Percentiles rank a stretch among this genome's conserved stretches.
phyloP scores from a whole-genome alignment of 306 rosid species.

The Quercus dentata region DNA sequence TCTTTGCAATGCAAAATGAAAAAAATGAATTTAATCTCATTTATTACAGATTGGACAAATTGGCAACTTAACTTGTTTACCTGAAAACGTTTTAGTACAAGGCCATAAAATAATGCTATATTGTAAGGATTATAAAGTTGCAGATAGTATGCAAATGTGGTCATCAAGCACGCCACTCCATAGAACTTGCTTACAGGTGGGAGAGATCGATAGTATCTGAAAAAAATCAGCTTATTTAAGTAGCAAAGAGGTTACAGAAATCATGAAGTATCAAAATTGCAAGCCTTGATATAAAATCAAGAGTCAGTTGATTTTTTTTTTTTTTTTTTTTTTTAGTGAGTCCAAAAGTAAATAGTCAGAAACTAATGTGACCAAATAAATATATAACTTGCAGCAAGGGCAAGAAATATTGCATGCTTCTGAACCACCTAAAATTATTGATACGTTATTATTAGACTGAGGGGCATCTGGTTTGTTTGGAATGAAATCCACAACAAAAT shows the following conservation, averaged over 20 bases:
- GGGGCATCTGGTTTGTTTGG: background rate
- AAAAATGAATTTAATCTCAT: background rate
- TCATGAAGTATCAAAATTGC: background rate
- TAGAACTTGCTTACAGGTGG: slow-evolving; percentile 79
- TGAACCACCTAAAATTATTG: too few species aligned
- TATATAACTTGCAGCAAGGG: background rate
- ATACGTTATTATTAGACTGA: too few species aligned
- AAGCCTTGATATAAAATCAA: background rate
- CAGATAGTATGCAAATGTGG: slow-evolving; percentile 24
- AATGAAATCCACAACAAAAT: background rate
- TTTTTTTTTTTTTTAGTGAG: too few species aligned
- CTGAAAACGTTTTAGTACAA: slow-evolving; percentile 49
- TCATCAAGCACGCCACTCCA: slow-evolving; percentile 72
- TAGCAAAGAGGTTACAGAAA: background rate
- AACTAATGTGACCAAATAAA: background rate
- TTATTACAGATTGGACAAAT: background rate
- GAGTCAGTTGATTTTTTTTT: too few species aligned
- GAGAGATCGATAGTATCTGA: slow-evolving; percentile 58
- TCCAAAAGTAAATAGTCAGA: background rate
- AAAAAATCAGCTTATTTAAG: background rate
- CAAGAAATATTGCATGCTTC: too few species aligned
- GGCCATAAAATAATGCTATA: slow-evolving; percentile 38
- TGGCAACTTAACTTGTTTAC: slow-evolving; percentile 30
- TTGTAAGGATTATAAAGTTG: too few species aligned
- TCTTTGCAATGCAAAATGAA: background rate